phyloP scores from a whole-genome alignment of 2,329 filamentous ascomycete genomes.

The Colletotrichum godetiae region DNA sequence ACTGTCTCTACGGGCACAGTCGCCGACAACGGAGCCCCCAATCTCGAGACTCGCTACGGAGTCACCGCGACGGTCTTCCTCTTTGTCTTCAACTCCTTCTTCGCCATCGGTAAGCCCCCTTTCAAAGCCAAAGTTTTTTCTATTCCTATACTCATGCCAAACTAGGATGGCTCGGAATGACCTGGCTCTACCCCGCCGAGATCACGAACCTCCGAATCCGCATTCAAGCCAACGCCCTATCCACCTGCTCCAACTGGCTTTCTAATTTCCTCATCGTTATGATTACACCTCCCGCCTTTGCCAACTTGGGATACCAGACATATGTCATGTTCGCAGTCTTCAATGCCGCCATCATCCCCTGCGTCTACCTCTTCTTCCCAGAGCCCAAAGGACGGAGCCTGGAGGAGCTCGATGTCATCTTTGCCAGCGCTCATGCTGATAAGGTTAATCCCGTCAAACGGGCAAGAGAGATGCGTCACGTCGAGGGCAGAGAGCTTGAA shows the following conservation, averaged over 20 bases:
- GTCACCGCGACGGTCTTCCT: constrained; percentile 59
- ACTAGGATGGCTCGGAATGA: constrained; percentile 66
- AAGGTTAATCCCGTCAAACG: constrained; percentile 41
- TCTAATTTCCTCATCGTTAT: constrained; percentile 76
- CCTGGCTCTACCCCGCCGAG: constrained; percentile 72
- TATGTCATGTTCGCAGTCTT: constrained; percentile 67
- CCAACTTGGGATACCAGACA: constrained; percentile 62
- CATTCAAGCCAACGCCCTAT: constrained; percentile 72
- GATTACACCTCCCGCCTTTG: constrained; percentile 71
- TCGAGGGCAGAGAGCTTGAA: constrained; percentile 39
- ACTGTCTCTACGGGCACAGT: constrained; percentile 45
- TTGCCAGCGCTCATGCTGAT: constrained; percentile 43
- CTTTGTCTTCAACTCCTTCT: constrained; percentile 72
- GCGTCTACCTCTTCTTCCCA: constrained; percentile 64
- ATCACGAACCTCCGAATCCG: constrained; percentile 70
- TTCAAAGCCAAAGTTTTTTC: accelerated
- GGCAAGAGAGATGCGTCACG: constrained; percentile 41
- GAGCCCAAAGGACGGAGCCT: constrained; percentile 66
- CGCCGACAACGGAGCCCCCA: constrained; percentile 41
- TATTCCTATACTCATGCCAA: not conserved
- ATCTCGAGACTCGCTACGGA: constrained; percentile 41
- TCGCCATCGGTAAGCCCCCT: constrained; percentile 54
- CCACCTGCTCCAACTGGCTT: constrained; percentile 70
- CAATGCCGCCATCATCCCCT: constrained; percentile 63
- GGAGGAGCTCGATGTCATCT: constrained; percentile 69